Percentiles rank a stretch among this genome's conserved stretches.
Evolutionary conservation across 2,329 filamentous ascomycete species (phyloP).

Genomic region (Coniochaeta pulveracea): DNA sequence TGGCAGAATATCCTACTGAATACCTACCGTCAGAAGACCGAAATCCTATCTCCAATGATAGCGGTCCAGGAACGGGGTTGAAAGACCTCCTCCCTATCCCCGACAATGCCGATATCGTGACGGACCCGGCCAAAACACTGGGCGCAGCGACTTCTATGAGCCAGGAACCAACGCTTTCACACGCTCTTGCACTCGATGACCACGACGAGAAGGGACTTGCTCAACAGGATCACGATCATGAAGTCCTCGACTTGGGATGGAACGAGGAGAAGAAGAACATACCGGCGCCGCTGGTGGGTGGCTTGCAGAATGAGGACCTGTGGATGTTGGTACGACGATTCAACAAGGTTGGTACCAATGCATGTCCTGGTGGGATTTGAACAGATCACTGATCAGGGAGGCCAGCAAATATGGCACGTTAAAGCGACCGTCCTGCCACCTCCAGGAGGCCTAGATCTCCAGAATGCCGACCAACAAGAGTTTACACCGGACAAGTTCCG

Average conservation of each 20-base stretch:
- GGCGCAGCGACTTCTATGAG: slow-evolving; percentile 13
- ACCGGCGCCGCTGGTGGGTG: slow-evolving; percentile 49
- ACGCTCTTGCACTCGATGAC: slow-evolving; percentile 29
- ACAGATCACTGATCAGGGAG: background rate
- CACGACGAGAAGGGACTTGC: slow-evolving; percentile 31
- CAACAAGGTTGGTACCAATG: slow-evolving; percentile 48
- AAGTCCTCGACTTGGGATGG: slow-evolving; percentile 61
- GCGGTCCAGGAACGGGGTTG: slow-evolving; percentile 13
- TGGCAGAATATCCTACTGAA: too few relatives aligned
- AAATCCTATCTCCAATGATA: slow-evolving; percentile 8
- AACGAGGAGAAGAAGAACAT: slow-evolving; percentile 46
- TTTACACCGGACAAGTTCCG: slow-evolving; percentile 78
- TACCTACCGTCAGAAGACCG: background rate
- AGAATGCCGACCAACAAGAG: slow-evolving; percentile 71
- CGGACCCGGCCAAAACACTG: slow-evolving; percentile 13
- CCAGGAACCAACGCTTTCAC: slow-evolving; percentile 24
- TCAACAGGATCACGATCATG: slow-evolving; percentile 37
- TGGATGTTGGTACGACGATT: slow-evolving; percentile 64
- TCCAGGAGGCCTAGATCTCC: slow-evolving; percentile 64
- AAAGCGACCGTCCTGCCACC: slow-evolving; percentile 50
- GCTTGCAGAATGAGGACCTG: slow-evolving; percentile 59
- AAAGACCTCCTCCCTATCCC: slow-evolving; percentile 22
- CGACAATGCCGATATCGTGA: slow-evolving; percentile 17
- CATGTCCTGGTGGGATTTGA: too few relatives aligned
- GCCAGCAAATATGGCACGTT: slow-evolving; percentile 49